phyloP scores from a whole-genome alignment of 129 eudicot genomes.

The Centrapalus pauciflorus region DNA sequence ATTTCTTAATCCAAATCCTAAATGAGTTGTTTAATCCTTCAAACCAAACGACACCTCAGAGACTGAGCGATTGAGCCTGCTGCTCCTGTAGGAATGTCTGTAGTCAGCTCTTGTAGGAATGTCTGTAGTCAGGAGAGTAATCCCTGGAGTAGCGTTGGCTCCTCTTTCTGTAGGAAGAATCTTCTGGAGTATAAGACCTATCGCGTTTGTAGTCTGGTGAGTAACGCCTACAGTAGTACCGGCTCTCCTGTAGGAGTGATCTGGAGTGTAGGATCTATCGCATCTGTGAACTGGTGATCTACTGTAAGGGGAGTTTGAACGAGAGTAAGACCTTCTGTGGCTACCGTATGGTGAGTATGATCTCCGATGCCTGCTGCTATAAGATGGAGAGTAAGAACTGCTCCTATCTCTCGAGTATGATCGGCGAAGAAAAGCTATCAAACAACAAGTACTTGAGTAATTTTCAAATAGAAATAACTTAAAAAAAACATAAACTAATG shows the following conservation, averaged over 20 bases:
- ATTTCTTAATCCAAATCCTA: too few relatives aligned
- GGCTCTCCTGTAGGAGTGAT: slow-evolving; percentile 26
- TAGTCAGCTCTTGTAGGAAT: not conserved
- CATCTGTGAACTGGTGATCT: slow-evolving; percentile 35
- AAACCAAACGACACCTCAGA: too few relatives aligned
- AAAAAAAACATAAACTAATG: not conserved
- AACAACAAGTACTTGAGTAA: too few relatives aligned
- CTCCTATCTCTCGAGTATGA: slow-evolving; percentile 59
- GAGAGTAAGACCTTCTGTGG: slow-evolving; percentile 48
- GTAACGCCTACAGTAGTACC: slow-evolving; percentile 45
- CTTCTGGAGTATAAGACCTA: slow-evolving; percentile 36
- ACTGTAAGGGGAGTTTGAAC: slow-evolving; percentile 46
- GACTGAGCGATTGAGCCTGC: slow-evolving; percentile 33
- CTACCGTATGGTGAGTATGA: slow-evolving; percentile 47
- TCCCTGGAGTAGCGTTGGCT: slow-evolving; percentile 15
- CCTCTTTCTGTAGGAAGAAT: slow-evolving; percentile 27
- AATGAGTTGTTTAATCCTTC: too few relatives aligned
- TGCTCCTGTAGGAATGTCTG: not conserved
- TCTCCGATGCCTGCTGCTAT: slow-evolving; percentile 16
- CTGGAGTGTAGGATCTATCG: slow-evolving; percentile 38
- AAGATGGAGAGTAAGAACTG: slow-evolving; percentile 49
- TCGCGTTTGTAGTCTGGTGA: too few relatives aligned
- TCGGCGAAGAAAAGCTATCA: slow-evolving; percentile 49
- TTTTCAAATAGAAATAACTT: not conserved
- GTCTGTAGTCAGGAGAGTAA: slow-evolving; percentile 17